These are phyloP conservation scores for Pichia eremophila DNA, from an alignment of 805 yeast species.

Conservation along the genomic window DNA sequence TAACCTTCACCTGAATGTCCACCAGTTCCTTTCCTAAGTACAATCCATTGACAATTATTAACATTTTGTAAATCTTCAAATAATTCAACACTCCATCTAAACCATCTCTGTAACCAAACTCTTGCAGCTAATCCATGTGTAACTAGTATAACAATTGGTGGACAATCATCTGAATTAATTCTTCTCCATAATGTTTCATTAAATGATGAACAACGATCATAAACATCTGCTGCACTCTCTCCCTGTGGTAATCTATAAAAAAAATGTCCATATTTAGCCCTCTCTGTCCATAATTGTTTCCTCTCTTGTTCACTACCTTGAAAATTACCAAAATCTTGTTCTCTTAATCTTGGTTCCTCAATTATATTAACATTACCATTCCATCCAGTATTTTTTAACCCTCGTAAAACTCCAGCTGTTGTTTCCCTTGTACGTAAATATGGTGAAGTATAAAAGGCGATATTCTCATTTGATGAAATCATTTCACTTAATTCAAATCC, in stretches of 20 bases:
- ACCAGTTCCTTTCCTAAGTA: neutral
- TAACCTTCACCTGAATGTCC: slow-evolving; percentile 14
- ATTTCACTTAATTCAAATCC: slow-evolving; percentile 37
- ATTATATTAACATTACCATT: slow-evolving; percentile 32
- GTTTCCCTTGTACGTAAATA: slow-evolving; percentile 81
- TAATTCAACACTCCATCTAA: slow-evolving; percentile 82
- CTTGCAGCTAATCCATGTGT: slow-evolving; percentile 94
- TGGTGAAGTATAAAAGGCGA: slow-evolving; percentile 80
- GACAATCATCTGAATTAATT: slow-evolving; percentile 59
- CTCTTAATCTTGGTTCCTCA: slow-evolving; percentile 89
- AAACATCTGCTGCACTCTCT: slow-evolving; percentile 94
- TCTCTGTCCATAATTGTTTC: slow-evolving; percentile 73
- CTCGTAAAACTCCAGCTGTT: slow-evolving; percentile 56
- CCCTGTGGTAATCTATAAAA: slow-evolving; percentile 90
- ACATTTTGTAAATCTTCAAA: slow-evolving; percentile 78
- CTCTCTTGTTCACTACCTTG: slow-evolving; percentile 69
- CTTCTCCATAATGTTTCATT: slow-evolving; percentile 81
- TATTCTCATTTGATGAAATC: slow-evolving; percentile 37
- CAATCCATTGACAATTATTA: slow-evolving; percentile 72
- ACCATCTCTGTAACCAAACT: slow-evolving; percentile 91
- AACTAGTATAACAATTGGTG: slow-evolving; percentile 75
- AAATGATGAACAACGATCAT: slow-evolving; percentile 82
- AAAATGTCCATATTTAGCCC: slow-evolving; percentile 82
- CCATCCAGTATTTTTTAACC: slow-evolving; percentile 20
- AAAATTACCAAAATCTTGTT: slow-evolving; percentile 92